Base-by-base conservation (phyloP, 768 basidiomycete species). In the Hortiboletus campestris region DNA sequence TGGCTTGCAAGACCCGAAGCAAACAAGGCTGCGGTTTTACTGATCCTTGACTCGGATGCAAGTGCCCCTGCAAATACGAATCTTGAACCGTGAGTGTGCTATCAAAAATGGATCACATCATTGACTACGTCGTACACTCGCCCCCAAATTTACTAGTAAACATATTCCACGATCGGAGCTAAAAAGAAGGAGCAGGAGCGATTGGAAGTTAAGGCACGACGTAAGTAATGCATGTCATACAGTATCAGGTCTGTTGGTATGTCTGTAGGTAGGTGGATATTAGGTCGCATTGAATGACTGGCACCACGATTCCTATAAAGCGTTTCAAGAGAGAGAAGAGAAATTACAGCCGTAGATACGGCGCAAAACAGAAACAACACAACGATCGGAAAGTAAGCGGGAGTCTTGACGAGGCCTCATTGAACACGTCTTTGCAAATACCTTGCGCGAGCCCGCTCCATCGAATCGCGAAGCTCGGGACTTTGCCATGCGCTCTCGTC, bases 381-480 rank as follows among this genome's bases (percentile, higher is more conserved):
- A 32, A n/a, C 16, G 22, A 44, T 31, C 9, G 17, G 19, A 54
- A 32, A 6, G 34, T 0, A 36, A 29, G 10, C 22, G 14, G 4
- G 17, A 8, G 2, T 14, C 14, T 22, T 8, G 10, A 34, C 20
- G 47, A 19, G 19, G 35, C 19, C 20, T 67, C 35, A 67, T 53
- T 58, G 49, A 46, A 39, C 43, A 25, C 53, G 54, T 45, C 56
- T 67, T 47, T 67, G 62, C 47, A 61, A 20, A 34, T 63, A 62
- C 31, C 46, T 58, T 6, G 79, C 80, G 31, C 89, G 74, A 10
- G 89, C 89, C 9, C 76, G 74, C 69, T 84, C 84, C 89, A 91
- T 91, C 28, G 78, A 80, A 71, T 86, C 85, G 53, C 80, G 77
- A 38, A 91, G 65, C 73, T 87, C 84, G 1, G 83, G 78, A 64